Conservation (phyloP, 371 early-diverging fungal species). For the Rhizopus sp. region DNA sequence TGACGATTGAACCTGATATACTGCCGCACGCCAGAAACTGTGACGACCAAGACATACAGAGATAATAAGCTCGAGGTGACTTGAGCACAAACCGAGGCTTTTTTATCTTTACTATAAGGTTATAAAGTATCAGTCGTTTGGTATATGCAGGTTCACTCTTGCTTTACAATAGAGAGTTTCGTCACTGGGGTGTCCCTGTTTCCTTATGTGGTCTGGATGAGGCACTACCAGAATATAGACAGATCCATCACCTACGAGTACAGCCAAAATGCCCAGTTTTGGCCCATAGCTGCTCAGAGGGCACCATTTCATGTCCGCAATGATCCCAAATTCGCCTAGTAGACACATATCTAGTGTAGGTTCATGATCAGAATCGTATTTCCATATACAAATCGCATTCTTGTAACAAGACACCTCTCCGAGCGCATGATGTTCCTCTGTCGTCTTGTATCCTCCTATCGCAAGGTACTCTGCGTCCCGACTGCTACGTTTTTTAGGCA, state of each 20-base stretch:
- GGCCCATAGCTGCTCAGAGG: conserved; percentile 49
- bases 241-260: conserved; percentile 58
- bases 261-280: conserved; percentile 60
- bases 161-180: conserved; percentile 33
- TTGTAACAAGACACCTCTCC: conserved; percentile 21
- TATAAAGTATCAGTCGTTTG: neutral
- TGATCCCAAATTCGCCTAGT: conserved; percentile 59
- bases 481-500: conserved; percentile 37
- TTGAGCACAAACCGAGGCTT: conserved; percentile 19
- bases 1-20: conserved; percentile 24
- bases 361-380: conserved; percentile 13
- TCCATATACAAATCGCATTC: conserved; percentile 63
- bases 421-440: conserved; percentile 45
- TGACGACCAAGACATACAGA: neutral
- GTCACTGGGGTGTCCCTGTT: neutral
- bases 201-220: conserved; percentile 44
- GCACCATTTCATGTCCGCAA: conserved; percentile 61
- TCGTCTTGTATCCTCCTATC: conserved; percentile 56
- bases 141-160: neutral
- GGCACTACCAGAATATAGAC: conserved; percentile 58
- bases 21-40: conserved; percentile 29
- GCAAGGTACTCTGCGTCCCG: conserved; percentile 54
- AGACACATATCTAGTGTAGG: conserved; percentile 56
- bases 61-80: conserved; percentile 8
- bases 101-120: conserved; percentile 23